Conservation (phyloP, 225 moss, liverwort and hornwort genomes). For the Pseudoscleropodium purum region DNA sequence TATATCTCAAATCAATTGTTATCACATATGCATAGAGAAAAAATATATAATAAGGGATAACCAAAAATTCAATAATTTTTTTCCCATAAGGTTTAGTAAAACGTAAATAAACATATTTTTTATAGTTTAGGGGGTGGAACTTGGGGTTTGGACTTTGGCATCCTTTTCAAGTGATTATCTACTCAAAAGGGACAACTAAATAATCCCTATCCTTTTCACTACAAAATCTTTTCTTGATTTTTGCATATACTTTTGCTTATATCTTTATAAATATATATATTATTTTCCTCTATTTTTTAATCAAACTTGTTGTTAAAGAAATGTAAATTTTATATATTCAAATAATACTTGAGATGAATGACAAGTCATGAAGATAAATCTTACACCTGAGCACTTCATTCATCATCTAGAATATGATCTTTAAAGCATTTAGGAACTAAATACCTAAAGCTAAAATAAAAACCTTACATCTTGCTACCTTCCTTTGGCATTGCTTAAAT, state of each 20-base stretch:
- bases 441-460: not conserved
- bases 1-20: not conserved
- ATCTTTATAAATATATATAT: too few relatives aligned
- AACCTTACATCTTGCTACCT: not conserved
- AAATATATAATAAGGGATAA: too few relatives aligned
- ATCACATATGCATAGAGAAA: not conserved
- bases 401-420: not conserved
- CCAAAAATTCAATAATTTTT: not conserved
- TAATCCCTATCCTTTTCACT: not conserved
- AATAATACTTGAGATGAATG: not conserved
- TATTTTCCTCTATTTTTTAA: not conserved
- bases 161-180: not conserved
- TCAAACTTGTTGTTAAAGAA: rapidly evolving
- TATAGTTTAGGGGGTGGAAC: not conserved
- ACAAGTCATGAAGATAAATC: not conserved
- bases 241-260: not conserved
- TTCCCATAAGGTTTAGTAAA: rapidly evolving
- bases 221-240: not conserved
- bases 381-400: not conserved
- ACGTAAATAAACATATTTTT: not conserved
- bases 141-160: not conserved
- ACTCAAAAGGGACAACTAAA: not conserved
- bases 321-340: not conserved
- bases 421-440: rapidly evolving
- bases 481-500: not conserved